A percentile compares a stretch with the other conserved stretches of the same genome.
These are phyloP conservation scores for Cubamyces lactineus DNA, from an alignment of 768 basidiomycete genomes.

Conservation along the genomic window DNA sequence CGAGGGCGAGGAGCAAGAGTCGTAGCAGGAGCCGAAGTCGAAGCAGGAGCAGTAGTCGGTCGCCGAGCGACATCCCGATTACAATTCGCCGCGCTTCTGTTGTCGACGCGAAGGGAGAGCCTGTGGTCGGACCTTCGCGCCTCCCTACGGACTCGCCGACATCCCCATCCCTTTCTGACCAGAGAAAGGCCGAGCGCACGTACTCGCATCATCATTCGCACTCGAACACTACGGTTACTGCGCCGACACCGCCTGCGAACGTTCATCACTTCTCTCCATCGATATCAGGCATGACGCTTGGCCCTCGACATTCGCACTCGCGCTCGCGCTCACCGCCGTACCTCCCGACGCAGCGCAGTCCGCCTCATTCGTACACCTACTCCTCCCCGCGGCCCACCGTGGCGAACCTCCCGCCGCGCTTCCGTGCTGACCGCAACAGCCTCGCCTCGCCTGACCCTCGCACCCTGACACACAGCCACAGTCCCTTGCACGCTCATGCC, in stretches of 20 bases:
- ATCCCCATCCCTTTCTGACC: slow-evolving; percentile 3
- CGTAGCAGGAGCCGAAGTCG: slow-evolving; percentile 12
- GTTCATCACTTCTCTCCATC: slow-evolving; percentile 19
- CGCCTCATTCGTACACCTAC: slow-evolving; percentile 12
- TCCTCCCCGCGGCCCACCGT: slow-evolving; percentile 14
- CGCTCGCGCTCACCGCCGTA: slow-evolving; percentile 27
- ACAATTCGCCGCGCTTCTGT: slow-evolving; percentile 17
- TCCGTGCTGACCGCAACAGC: slow-evolving; percentile 20
- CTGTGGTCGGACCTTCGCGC: slow-evolving; percentile 19
- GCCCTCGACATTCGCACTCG: slow-evolving; percentile 25
- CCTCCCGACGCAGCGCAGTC: slow-evolving; percentile 17
- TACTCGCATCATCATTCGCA: slow-evolving; percentile 52
- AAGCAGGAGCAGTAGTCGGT: slow-evolving; percentile 5
- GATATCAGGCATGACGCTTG: slow-evolving; percentile 29
- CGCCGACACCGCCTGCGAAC: slow-evolving; percentile 44
- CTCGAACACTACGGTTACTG: slow-evolving; percentile 52
- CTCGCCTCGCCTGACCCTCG: slow-evolving; percentile 4
- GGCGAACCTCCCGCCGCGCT: slow-evolving; percentile 20
- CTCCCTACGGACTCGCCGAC: not conserved
- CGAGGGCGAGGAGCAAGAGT: not conserved
- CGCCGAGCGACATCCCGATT: slow-evolving; percentile 15
- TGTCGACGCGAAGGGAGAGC: slow-evolving; percentile 2
- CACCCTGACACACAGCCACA: not conserved
- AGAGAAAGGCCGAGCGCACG: slow-evolving; percentile 1
- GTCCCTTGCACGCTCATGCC: slow-evolving; percentile 4